Base-by-base conservation (phyloP, 2,329 filamentous ascomycete species). In the Apiospora marii region DNA sequence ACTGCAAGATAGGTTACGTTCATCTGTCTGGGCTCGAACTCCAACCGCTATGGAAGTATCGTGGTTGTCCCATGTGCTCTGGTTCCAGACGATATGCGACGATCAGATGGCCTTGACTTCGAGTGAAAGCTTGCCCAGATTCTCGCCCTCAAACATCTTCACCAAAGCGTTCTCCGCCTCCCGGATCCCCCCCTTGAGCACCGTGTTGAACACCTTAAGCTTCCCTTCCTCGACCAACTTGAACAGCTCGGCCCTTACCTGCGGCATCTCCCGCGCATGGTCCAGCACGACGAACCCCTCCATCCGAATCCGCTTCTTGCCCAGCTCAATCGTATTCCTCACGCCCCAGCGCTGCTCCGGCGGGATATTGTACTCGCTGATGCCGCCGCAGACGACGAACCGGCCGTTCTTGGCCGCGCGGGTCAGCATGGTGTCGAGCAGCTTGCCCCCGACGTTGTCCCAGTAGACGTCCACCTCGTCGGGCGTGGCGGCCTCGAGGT, bases 381-480 rank as follows among this genome's bases (percentile, higher is more conserved):
- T 82, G 8, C 82, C 81, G 7, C 85, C 85, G 74, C 84, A 86
- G 0, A 84, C 80, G 1, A 81, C 81, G 13, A 85, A 78, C 10
- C 82, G 78, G 0, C 84, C 84, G 37, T 78, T 75, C n/a, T 77
- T 78, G 77, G 82, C 82, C 74, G 85, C 79, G 34, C 82, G 80
- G 22, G 77, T 73, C 13, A 86, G 77, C 79, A 85, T 83, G 67
- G 84, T 75, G 70, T 86, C 84, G 49, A 86, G 79, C 27, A 86
- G 84, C 46, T 80, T 78, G 1, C 85, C 85, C 4, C 85, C 85
- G 4, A 86, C 84, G 72, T 87, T 86, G 75, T 87, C 85, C 70
- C 84, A 86, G 74, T 84, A 87, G 16, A 87, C 79, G 14, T 88
- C 84, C 1, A 86, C 86, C 74, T 82, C 85, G 24, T 82, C 82